These are phyloP conservation scores for Sanghuangporus baumii DNA, from an alignment of 1,284 basidiomycete genomes.

Conservation along the genomic window DNA sequence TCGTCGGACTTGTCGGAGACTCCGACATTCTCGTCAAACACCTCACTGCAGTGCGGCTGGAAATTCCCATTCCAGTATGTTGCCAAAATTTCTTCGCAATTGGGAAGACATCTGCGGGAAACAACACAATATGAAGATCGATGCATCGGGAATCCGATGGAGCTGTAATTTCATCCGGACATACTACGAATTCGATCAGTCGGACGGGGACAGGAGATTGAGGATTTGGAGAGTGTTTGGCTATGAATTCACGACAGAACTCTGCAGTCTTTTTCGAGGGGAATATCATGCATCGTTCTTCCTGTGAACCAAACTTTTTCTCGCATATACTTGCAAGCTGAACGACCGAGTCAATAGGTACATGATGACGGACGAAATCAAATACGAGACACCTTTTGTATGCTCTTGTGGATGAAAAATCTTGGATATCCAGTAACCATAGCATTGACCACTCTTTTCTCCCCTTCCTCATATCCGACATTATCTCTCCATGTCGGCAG, in stretches of 20 bases:
- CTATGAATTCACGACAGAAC: conserved; percentile 73
- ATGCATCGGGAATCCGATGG: conserved; percentile 30
- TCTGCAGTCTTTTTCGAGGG: conserved; percentile 70
- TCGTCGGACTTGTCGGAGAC: conserved; percentile 24
- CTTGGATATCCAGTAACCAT: conserved; percentile 97
- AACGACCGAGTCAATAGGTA: neutral
- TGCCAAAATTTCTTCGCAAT: conserved; percentile 95
- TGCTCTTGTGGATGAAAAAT: conserved; percentile 90
- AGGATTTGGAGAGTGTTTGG: conserved; percentile 40
- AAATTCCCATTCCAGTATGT: conserved; percentile 88
- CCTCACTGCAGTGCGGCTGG: conserved; percentile 81
- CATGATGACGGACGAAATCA: neutral
- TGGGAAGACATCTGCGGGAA: conserved; percentile 58
- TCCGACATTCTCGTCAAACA: conserved; percentile 66
- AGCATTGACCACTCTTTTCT: conserved; percentile 71
- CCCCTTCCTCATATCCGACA: conserved; percentile 91
- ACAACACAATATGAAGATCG: conserved; percentile 79
- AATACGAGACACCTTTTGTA: conserved; percentile 66
- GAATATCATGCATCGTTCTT: conserved; percentile 76
- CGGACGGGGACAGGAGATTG: conserved; percentile 47
- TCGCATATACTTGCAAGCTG: conserved; percentile 77
- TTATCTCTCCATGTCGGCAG: conserved; percentile 93
- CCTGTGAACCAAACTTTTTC: conserved; percentile 66
- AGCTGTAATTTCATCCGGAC: conserved; percentile 42
- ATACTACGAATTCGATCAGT: conserved; percentile 71